Conservation (phyloP, 169 alveolate genomes). For the Eimeria falciformis region DNA sequence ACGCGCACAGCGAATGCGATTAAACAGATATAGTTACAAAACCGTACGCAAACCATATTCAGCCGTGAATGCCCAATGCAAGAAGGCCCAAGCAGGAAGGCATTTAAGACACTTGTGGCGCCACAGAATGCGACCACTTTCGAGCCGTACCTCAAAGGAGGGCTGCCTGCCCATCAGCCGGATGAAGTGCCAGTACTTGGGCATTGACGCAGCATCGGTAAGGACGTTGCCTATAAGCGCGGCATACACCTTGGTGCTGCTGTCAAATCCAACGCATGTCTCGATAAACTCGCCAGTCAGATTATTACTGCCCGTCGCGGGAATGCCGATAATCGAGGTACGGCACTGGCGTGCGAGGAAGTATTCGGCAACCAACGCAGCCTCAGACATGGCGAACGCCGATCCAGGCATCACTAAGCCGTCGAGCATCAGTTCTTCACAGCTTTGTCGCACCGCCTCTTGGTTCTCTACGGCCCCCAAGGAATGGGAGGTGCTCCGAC, state of each 20-base stretch:
- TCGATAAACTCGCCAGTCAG: slow-evolving; percentile 80
- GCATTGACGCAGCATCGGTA: slow-evolving; percentile 98
- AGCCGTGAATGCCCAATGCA: neutral
- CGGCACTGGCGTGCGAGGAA: slow-evolving; percentile 90
- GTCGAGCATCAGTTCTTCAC: slow-evolving; percentile 88
- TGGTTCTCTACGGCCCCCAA: slow-evolving; percentile 79
- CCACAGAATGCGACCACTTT: no score
- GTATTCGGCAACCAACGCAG: slow-evolving; percentile 90
- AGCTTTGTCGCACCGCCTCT: slow-evolving; percentile 68
- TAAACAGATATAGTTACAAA: no score
- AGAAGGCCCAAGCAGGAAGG: neutral
- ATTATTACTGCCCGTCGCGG: slow-evolving; percentile 94
- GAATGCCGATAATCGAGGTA: slow-evolving; percentile 96
- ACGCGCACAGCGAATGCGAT: neutral
- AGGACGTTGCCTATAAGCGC: slow-evolving; percentile 97
- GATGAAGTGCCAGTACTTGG: slow-evolving; percentile 98
- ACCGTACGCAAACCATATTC: no score
- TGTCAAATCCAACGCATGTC: slow-evolving; percentile 97
- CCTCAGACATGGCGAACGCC: slow-evolving; percentile 94
- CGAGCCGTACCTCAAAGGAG: slow-evolving; percentile 82
- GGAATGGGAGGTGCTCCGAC: slow-evolving; percentile 81
- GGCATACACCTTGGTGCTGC: slow-evolving; percentile 97
- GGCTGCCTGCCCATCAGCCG: slow-evolving; percentile 98
- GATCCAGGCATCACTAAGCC: slow-evolving; percentile 98
- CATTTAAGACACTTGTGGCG: no score